Conservation (phyloP, 176 grass and related monocot species). For the Rhynchospora pubera region DNA sequence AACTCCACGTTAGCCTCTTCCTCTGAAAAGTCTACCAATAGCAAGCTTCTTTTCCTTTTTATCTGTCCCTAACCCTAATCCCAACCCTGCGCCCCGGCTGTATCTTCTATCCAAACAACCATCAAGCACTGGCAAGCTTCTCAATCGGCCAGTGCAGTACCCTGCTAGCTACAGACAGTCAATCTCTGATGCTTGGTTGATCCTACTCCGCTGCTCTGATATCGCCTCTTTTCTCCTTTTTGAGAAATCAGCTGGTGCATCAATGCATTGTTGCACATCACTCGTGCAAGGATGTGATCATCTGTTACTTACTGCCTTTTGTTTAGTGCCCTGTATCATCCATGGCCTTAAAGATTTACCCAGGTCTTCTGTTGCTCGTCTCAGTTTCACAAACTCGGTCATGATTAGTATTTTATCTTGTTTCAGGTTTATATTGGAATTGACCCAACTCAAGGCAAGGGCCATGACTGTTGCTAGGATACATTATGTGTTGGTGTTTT, state of each 20-base stretch:
- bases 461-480: constrained; percentile 43
- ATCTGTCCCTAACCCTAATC: neutral
- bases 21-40: neutral
- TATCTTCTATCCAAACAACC: constrained; percentile 14
- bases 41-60: neutral
- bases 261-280: constrained; percentile 60
- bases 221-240: constrained; percentile 60
- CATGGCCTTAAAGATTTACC: constrained; percentile 54
- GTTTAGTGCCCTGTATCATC: constrained; percentile 73
- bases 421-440: constrained; percentile 69
- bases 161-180: constrained; percentile 33
- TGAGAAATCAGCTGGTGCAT: constrained; percentile 54
- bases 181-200: constrained; percentile 43
- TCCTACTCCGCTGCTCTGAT: constrained; percentile 60
- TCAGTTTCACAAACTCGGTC: constrained; percentile 74
- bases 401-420: constrained; percentile 67
- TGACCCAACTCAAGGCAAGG: constrained; percentile 73
- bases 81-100: neutral
- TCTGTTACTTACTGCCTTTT: constrained; percentile 72
- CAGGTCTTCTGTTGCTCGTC: constrained; percentile 84
- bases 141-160: neutral
- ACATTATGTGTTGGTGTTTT: constrained; percentile 35
- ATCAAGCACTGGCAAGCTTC: neutral
- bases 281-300: constrained; percentile 74
- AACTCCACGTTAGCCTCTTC: neutral